Conservation (phyloP, 2,329 filamentous ascomycete species). For the Capronia coronata region DNA sequence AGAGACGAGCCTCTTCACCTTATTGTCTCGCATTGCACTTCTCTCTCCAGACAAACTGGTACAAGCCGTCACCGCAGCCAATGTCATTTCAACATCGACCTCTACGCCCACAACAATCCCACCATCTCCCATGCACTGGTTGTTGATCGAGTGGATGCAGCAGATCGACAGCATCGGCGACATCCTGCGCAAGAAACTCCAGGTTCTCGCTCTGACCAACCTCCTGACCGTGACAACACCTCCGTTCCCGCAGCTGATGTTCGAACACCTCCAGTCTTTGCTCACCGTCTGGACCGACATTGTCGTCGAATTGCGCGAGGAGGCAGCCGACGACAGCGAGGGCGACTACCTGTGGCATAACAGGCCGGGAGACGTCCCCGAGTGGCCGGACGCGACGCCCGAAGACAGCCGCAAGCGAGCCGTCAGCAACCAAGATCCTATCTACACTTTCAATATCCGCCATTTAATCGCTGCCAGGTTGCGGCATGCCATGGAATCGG, state of each 20-base stretch:
- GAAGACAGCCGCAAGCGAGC: constrained; percentile 38
- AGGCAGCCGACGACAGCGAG: constrained; percentile 34
- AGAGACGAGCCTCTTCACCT: constrained; percentile 76
- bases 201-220: constrained; percentile 42
- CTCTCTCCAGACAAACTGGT: constrained; percentile 65
- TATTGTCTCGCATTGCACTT: constrained; percentile 71
- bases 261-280: constrained; percentile 42
- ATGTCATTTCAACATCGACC: constrained; percentile 10
- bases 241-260: constrained; percentile 36
- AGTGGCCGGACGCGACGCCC: constrained; percentile 35
- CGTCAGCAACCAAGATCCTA: constrained; percentile 38
- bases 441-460: constrained; percentile 42
- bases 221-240: constrained; percentile 37
- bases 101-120: constrained; percentile 26
- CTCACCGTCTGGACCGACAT: constrained; percentile 44
- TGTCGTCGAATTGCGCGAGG: constrained; percentile 41
- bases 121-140: constrained; percentile 34
- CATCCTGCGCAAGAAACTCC: constrained; percentile 43
- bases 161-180: constrained; percentile 46
- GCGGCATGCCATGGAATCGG: constrained; percentile 35
- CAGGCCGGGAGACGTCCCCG: constrained; percentile 30
- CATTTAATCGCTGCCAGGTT: constrained; percentile 40
- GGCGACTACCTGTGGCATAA: constrained; percentile 40
- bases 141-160: constrained; percentile 44
- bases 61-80: constrained; percentile 41